Evolutionary conservation across 305 asterid species (phyloP).

Genomic region (Euphrasia arctica): DNA sequence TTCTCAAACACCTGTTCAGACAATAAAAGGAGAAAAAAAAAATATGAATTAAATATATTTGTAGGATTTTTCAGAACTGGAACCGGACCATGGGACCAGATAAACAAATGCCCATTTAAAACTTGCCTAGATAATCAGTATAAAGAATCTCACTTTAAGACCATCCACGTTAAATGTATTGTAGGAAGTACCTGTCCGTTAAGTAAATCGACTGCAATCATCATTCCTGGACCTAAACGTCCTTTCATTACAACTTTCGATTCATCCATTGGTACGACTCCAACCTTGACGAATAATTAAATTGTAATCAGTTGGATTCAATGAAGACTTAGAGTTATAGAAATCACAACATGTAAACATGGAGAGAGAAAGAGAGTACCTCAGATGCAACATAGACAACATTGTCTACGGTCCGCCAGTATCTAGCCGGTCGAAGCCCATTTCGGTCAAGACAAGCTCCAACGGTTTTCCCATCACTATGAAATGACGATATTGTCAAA

Average conservation of each 20-base stretch:
- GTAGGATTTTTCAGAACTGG: conserved; percentile 7
- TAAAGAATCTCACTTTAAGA: conserved; percentile 7
- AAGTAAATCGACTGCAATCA: conserved; percentile 84
- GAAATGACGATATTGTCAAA: conserved; percentile 26
- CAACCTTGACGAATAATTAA: conserved; percentile 58
- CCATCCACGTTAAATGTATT: conserved; percentile 18
- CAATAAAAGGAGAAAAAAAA: conserved; percentile 23
- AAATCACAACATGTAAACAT: conserved; percentile 11
- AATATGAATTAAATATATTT: conserved; percentile 3
- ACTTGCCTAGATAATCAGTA: conserved; percentile 4
- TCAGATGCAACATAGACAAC: conserved; percentile 98
- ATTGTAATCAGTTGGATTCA: conserved; percentile 25
- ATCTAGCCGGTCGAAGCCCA: conserved; percentile 99
- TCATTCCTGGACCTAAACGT: conserved; percentile 99
- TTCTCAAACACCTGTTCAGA: conserved; percentile 78
- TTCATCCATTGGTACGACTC: conserved; percentile 90
- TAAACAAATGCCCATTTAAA: background rate
- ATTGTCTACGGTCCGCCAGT: conserved; percentile 96
- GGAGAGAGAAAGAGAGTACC: conserved; percentile 36
- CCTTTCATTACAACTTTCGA: conserved; percentile 96
- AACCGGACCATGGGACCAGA: no score
- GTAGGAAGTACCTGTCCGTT: conserved; percentile 80
- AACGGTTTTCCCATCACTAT: conserved; percentile 96
- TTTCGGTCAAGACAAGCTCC: conserved; percentile 99
- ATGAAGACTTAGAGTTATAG: conserved; percentile 11